Conservation (phyloP, 495 filamentous ascomycete genomes). For the Penicillium alfredii region DNA sequence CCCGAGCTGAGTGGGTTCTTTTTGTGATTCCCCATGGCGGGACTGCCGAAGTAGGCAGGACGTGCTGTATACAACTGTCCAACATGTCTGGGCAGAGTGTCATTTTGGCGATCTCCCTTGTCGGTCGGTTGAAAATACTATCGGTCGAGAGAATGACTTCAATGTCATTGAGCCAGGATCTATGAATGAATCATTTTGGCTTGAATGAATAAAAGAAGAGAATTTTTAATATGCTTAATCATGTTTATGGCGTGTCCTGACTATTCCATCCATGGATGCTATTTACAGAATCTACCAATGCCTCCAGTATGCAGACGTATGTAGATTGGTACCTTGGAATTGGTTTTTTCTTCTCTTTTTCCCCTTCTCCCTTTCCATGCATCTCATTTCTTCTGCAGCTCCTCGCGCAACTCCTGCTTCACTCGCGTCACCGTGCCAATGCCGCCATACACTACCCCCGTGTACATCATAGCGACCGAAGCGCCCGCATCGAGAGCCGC, state of each 20-base stretch:
- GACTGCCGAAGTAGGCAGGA: conserved; percentile 9
- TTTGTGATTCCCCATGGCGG: too few species aligned
- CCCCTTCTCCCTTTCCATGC: background rate
- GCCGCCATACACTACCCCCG: conserved; percentile 76
- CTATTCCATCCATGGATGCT: too few species aligned
- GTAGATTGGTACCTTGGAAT: too few species aligned
- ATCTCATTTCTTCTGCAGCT: conserved; percentile 32
- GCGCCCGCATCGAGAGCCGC: conserved; percentile 79
- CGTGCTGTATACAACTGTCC: background rate
- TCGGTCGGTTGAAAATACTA: too few species aligned
- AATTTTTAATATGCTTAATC: too few species aligned
- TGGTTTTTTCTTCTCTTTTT: conserved; percentile 5
- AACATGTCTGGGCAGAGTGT: too few species aligned
- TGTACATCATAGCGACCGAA: conserved; percentile 80
- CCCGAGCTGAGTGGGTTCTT: conserved; percentile 9
- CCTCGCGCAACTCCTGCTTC: conserved; percentile 75
- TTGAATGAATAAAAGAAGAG: too few species aligned
- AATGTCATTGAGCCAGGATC: too few species aligned
- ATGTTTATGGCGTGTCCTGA: too few species aligned
- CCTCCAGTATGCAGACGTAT: too few species aligned
- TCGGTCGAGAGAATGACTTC: conserved; percentile 9
- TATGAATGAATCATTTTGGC: too few species aligned
- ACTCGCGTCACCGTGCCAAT: conserved; percentile 79
- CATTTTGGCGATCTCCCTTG: too few species aligned
- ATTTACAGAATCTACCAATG: conserved; percentile 18